A percentile compares a stretch with the other conserved stretches of the same genome.
Evolutionary conservation across 1,139 yeast species (phyloP).

Genomic region (Pichia sp.): DNA sequence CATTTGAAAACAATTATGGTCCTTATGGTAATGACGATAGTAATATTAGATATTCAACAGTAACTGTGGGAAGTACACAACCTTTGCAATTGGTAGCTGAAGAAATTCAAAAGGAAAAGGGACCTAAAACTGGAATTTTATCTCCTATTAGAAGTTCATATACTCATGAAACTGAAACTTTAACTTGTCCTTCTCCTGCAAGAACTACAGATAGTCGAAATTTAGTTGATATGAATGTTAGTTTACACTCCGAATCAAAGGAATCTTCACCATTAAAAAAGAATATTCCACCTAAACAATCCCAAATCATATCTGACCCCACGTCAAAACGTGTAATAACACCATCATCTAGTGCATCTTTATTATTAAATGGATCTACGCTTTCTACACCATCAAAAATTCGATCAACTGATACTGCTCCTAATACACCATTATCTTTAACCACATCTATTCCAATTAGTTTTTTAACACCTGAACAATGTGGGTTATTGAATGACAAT

Average conservation of each 20-base stretch:
- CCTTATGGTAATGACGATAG: constrained; percentile 6
- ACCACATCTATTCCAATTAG: constrained; percentile 4
- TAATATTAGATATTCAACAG: constrained; percentile 4
- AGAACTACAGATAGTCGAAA: constrained; percentile 4
- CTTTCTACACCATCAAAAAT: constrained; percentile 5
- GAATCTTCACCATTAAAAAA: constrained; percentile 7
- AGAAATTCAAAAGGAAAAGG: not conserved
- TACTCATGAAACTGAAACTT: too few species aligned
- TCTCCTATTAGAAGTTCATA: too few species aligned
- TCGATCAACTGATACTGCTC: constrained; percentile 3
- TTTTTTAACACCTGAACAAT: constrained; percentile 41
- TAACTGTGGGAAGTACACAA: constrained; percentile 5
- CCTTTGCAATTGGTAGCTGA: constrained; percentile 4
- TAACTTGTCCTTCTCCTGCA: constrained; percentile 1
- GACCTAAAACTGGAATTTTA: too few species aligned
- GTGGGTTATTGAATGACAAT: constrained; percentile 56
- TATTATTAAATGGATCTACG: not conserved
- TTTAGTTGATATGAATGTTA: constrained; percentile 10
- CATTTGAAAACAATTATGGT: constrained; percentile 12
- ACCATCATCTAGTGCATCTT: not conserved
- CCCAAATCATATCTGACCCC: too few species aligned
- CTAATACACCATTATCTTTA: constrained; percentile 15
- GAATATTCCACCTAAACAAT: not conserved
- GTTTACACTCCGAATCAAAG: constrained; percentile 3
- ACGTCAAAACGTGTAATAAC: not conserved